phyloP scores from a whole-genome alignment of 202 grass and related monocot genomes.

The Panicum virgatum region DNA sequence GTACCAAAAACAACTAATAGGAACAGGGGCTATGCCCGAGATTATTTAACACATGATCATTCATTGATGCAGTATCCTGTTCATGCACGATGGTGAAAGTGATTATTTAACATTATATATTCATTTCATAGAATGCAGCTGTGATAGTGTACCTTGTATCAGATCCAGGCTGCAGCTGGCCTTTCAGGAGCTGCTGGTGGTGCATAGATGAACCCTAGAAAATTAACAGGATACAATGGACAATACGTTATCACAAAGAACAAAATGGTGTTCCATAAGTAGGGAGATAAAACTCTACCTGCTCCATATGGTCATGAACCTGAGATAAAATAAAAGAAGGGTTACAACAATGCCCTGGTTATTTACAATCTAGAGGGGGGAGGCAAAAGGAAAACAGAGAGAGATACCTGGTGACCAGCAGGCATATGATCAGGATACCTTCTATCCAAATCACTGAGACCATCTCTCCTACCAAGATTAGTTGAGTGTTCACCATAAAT shows the following conservation, averaged over 20 bases:
- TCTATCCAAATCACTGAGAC: constrained; percentile 73
- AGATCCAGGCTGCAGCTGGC: constrained; percentile 72
- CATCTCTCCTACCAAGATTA: constrained; percentile 77
- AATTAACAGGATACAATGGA: constrained; percentile 22
- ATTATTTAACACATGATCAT: constrained; percentile 35
- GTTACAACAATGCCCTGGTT: constrained; percentile 1
- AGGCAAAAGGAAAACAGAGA: neutral
- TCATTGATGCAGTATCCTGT: constrained; percentile 29
- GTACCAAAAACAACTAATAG: constrained; percentile 17
- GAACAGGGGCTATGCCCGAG: constrained; percentile 12
- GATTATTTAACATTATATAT: neutral
- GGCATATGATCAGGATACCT: constrained; percentile 84
- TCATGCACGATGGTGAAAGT: neutral
- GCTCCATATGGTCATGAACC: constrained; percentile 65
- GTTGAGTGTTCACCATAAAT: constrained; percentile 72
- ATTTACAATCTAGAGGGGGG: constrained; percentile 1
- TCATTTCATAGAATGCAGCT: constrained; percentile 13
- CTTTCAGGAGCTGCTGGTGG: constrained; percentile 83
- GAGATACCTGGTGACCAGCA: constrained; percentile 56
- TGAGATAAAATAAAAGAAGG: constrained; percentile 26
- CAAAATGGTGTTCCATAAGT: neutral
- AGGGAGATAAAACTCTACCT: constrained; percentile 32
- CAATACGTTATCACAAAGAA: constrained; percentile 30
- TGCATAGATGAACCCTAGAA: constrained; percentile 70
- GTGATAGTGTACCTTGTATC: constrained; percentile 71